Evolutionary conservation across 352 stramenopile genomes (phyloP), one percentile per base, ranked within the genome.

Genomic region (Phytophthora hybrid): DNA sequence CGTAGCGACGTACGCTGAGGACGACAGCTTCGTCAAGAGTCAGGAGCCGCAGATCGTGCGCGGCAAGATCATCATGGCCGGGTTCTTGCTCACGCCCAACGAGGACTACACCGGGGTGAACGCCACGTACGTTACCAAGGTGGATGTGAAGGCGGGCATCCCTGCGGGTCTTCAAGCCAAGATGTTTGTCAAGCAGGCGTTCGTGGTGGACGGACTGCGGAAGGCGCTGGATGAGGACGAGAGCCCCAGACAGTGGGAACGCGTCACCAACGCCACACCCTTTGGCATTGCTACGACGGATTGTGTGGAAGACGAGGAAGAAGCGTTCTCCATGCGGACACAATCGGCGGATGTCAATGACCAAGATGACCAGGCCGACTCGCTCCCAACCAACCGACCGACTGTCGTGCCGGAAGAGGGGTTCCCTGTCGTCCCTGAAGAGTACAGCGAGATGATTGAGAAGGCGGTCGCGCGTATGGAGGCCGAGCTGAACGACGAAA

Each of bases 161-260:
- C 83, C 80, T 0, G 59, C 69, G 14, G 64, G 79, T 19, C 70
- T 93, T 18, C 83, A 93, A 63, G 83, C 80, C n/a, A 90, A 90
- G 70, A 77, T 93, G 69, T 89, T 93, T 52, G 76, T 88, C 46
- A 93, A 91, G 77, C 85, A 93, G 59, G 82, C 80, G 26, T 90
- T 91, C 44, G 78, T 92, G 31, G 82, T 92, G 49, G 84, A 91
- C 44, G 83, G 78, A 37, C 46, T 91, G 21, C 83, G 82, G 13
- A 84, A 79, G 37, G 83, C 78, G 31, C 76, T 91, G 13, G 83
- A 93, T 21, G 81, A 93, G 0, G 76, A 87, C n/a, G 72, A 80
- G 18, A 57, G 31, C 3, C 47, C 56, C 5, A n/a, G 37, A 11
- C 60, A 81, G 2, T 74, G 68, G 59, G 74, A 80, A 52, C 71